A percentile compares a stretch with the other conserved stretches of the same genome.
These are phyloP conservation scores for Tetrapyrgos nigripes DNA, from an alignment of 1,284 basidiomycete species.

Conservation along the genomic window DNA sequence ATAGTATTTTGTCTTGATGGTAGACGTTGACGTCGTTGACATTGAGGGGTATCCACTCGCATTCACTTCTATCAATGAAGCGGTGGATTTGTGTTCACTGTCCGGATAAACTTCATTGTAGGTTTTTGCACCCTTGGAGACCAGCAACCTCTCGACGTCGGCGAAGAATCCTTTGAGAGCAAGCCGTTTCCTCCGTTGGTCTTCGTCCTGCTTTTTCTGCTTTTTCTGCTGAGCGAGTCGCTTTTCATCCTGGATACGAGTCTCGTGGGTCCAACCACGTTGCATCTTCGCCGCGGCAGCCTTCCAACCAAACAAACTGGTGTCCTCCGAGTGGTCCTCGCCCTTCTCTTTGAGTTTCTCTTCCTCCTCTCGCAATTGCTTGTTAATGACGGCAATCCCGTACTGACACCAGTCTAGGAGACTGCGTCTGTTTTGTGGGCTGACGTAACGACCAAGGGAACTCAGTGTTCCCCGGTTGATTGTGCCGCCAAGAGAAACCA, in stretches of 20 bases:
- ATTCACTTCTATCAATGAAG: not conserved
- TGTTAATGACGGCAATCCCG: constrained; percentile 30
- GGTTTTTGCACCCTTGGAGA: constrained; percentile 48
- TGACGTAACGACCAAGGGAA: constrained; percentile 23
- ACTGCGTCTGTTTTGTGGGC: constrained; percentile 28
- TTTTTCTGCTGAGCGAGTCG: constrained; percentile 9
- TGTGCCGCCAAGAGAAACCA: constrained; percentile 50
- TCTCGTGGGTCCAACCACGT: too few species aligned
- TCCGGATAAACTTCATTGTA: constrained; percentile 48
- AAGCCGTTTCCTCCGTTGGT: constrained; percentile 15
- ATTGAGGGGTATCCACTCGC: not conserved
- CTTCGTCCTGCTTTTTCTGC: not conserved
- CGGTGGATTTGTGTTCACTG: constrained; percentile 10
- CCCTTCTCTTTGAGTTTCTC: constrained; percentile 18
- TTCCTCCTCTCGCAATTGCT: constrained; percentile 25
- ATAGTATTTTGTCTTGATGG: not conserved
- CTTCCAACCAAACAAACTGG: constrained; percentile 1
- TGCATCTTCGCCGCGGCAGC: constrained; percentile 6
- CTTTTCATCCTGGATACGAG: not conserved
- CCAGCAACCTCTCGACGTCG: constrained; percentile 42
- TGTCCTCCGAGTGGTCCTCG: constrained; percentile 4
- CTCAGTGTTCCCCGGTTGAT: constrained; percentile 40
- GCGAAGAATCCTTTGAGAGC: constrained; percentile 40
- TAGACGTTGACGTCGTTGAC: not conserved
- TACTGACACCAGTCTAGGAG: constrained; percentile 50